phyloP scores from a whole-genome alignment of 306 rosid species.

The Sphenostylis stenocarpa region DNA sequence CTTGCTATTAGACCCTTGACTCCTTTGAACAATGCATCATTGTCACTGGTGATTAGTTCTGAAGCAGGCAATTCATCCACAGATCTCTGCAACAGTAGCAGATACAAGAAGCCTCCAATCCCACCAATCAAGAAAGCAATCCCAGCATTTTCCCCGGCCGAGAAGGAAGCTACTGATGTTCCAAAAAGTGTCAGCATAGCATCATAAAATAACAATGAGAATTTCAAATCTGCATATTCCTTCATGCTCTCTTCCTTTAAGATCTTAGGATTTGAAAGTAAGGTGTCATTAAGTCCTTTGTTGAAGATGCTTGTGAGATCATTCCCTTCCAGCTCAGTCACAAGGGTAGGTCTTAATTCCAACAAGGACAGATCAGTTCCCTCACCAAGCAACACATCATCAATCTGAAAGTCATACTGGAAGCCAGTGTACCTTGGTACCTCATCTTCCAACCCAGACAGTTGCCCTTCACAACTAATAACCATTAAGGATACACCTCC shows the following conservation, averaged over 20 bases:
- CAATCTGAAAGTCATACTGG: slow-evolving; percentile 56
- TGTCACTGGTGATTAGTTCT: slow-evolving; percentile 36
- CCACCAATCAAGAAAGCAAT: slow-evolving; percentile 82
- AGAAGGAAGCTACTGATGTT: slow-evolving; percentile 53
- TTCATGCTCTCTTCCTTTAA: slow-evolving; percentile 77
- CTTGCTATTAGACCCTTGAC: slow-evolving; percentile 56
- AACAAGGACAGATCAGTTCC: slow-evolving; percentile 65
- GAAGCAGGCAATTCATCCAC: slow-evolving; percentile 80
- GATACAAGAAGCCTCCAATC: slow-evolving; percentile 77
- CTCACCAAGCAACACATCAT: slow-evolving; percentile 75
- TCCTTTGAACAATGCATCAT: slow-evolving; percentile 40
- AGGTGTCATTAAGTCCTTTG: slow-evolving; percentile 40
- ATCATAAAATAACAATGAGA: slow-evolving; percentile 86
- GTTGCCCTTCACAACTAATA: slow-evolving; percentile 39
- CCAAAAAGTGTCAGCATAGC: slow-evolving; percentile 60
- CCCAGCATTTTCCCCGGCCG: slow-evolving; percentile 54
- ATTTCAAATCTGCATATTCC: slow-evolving; percentile 76
- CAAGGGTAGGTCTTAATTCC: slow-evolving; percentile 67
- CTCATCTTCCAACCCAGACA: slow-evolving; percentile 40
- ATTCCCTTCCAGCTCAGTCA: slow-evolving; percentile 48
- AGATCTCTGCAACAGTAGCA: slow-evolving; percentile 76
- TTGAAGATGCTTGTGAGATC: slow-evolving; percentile 46
- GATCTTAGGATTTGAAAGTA: slow-evolving; percentile 25
- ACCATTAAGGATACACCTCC: slow-evolving; percentile 60
- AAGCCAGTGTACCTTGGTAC: slow-evolving; percentile 37